Conservation (phyloP, 768 basidiomycete genomes). For the Termitomyces sp. region DNA sequence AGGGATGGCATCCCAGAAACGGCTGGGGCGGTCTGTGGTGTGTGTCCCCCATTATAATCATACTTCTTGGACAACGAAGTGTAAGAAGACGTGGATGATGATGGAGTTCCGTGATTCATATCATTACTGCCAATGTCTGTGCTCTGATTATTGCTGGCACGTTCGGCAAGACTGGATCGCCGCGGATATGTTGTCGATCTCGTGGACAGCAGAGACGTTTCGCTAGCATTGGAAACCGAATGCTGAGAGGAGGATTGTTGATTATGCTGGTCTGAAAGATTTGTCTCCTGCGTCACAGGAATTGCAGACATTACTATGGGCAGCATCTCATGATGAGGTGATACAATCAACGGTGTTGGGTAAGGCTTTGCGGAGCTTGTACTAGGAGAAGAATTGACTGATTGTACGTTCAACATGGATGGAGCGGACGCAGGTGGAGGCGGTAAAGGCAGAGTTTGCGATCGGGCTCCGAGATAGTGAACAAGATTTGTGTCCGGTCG, state of each 20-base stretch:
- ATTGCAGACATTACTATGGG: constrained; percentile 24
- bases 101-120: constrained; percentile 8
- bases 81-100: constrained; percentile 4
- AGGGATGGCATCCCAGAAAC: constrained; percentile 12
- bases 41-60: constrained; percentile 5
- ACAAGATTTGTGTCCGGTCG: constrained; percentile 16
- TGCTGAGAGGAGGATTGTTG: constrained; percentile 3
- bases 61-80: constrained; percentile 7
- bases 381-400: constrained; percentile 13
- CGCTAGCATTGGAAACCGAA: constrained; percentile 2
- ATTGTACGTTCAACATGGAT: constrained; percentile 6
- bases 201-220: constrained; percentile 1
- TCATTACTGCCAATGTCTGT: constrained; percentile 14
- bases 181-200: constrained; percentile 20
- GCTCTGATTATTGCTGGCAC: constrained; percentile 19
- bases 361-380: constrained; percentile 25
- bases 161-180: constrained; percentile 33
- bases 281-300: constrained; percentile 25
- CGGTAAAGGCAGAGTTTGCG: constrained; percentile 13
- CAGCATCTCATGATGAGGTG: constrained; percentile 29
- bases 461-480: constrained; percentile 13
- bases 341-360: constrained; percentile 33
- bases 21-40: constrained; percentile 17
- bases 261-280: constrained; percentile 16
- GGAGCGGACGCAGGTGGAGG: constrained; percentile 20